These are phyloP conservation scores for Fusarium coicis DNA, from an alignment of 2,329 filamentous ascomycete genomes.

Conservation along the genomic window DNA sequence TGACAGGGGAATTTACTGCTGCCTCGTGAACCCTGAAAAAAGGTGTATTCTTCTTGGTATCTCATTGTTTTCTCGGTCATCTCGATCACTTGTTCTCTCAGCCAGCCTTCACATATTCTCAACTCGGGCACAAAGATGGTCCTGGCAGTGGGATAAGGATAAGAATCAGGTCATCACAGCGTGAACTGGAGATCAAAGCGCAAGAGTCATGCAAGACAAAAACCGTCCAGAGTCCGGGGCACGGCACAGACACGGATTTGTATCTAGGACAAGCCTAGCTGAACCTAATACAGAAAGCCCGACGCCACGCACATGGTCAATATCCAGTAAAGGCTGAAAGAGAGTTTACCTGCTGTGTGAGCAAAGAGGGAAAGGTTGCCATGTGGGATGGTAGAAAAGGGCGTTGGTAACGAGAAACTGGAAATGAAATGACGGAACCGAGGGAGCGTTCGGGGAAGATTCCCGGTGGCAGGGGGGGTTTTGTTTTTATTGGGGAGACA, in stretches of 20 bases:
- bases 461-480: slow-evolving; percentile 34
- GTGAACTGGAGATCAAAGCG: slow-evolving; percentile 2
- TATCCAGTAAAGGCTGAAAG: slow-evolving; percentile 8
- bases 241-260: slow-evolving; percentile 27
- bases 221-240: slow-evolving; percentile 25
- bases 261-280: slow-evolving; percentile 37
- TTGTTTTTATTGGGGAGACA: slow-evolving; percentile 14
- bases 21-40: slow-evolving; percentile 19
- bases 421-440: slow-evolving; percentile 21
- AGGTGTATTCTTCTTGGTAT: neutral
- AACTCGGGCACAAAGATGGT: neutral
- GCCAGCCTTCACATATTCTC: neutral
- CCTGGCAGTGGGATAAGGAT: neutral
- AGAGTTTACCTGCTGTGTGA: neutral
- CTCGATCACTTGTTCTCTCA: neutral
- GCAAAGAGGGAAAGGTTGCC: slow-evolving; percentile 14
- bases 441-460: slow-evolving; percentile 27
- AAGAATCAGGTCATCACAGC: neutral
- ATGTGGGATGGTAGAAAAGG: slow-evolving; percentile 24
- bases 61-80: neutral
- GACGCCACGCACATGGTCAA: slow-evolving; percentile 37
- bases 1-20: slow-evolving; percentile 16
- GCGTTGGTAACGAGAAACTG: slow-evolving; percentile 5
- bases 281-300: slow-evolving; percentile 36
- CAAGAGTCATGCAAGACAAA: slow-evolving; percentile 35